Evolutionary conservation across 352 stramenopile species (phyloP).

Genomic region (Phytophthora sp.): DNA sequence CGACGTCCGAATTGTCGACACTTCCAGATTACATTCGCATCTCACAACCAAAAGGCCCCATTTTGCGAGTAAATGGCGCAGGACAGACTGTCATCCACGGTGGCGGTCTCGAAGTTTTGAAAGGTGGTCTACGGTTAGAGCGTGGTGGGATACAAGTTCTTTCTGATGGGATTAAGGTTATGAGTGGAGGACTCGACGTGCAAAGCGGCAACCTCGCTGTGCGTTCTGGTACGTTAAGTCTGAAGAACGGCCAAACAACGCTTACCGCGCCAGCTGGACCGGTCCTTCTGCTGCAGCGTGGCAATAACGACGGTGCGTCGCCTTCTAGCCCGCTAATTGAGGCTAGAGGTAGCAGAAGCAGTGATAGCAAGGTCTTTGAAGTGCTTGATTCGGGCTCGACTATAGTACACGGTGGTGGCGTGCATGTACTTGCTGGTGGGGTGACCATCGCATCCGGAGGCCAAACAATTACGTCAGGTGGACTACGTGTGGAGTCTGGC

Average conservation of each 20-base stretch:
- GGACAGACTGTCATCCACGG: constrained; percentile 65
- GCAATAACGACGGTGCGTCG: constrained; percentile 16
- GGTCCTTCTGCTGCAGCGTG: constrained; percentile 37
- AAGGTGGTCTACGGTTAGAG: constrained; percentile 62
- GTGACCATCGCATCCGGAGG: constrained; percentile 63
- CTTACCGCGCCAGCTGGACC: constrained; percentile 23
- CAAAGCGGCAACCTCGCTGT: constrained; percentile 51
- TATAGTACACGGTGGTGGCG: constrained; percentile 57
- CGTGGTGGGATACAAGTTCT: constrained; percentile 66
- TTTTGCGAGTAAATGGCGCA: constrained; percentile 59
- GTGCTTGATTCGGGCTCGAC: constrained; percentile 57
- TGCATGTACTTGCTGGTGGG: constrained; percentile 59
- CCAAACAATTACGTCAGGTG: constrained; percentile 63
- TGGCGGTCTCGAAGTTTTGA: constrained; percentile 63
- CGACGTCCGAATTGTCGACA: constrained; percentile 17
- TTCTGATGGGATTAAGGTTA: constrained; percentile 57
- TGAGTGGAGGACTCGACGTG: constrained; percentile 48
- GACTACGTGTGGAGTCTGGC: constrained; percentile 59
- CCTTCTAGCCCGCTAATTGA: constrained; percentile 41
- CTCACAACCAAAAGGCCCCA: constrained; percentile 34
- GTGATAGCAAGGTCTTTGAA: constrained; percentile 55
- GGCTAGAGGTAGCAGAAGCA: constrained; percentile 26
- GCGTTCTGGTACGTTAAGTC: constrained; percentile 42
- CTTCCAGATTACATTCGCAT: constrained; percentile 61
- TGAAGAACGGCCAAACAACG: constrained; percentile 51